Evolutionary conservation across 495 filamentous ascomycete species (phyloP), one percentile per base, ranked within the genome.

Genomic region (Lentithecium fluviatile): DNA sequence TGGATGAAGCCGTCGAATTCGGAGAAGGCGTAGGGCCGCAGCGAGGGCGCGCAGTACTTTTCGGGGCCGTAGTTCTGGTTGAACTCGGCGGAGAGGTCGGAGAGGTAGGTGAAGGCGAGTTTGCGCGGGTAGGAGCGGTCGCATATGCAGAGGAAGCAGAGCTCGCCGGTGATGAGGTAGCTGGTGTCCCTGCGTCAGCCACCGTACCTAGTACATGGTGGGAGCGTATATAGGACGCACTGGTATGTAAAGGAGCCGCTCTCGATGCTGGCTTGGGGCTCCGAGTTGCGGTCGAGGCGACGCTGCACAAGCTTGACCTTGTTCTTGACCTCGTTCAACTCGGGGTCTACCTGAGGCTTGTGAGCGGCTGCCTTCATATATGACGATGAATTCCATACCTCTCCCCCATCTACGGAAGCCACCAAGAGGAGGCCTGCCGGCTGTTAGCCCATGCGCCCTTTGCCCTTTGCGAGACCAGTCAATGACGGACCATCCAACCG

Each of bases 1-100:
- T 86, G 81, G 74, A 99, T 96, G 77, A 96, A 99, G 55, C 89
- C 96, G 73, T 99, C 94, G 75, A 99, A 99, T 68, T 95, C 89
- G 73, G 96, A 89, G 71, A 95, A 97, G 53, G 91, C 91, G 77
- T 96, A 99, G 6, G 94, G 94, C 15, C 93, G 88, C 46, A 92
- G 83, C 24, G 77, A 79, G 0, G 90, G 83, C 11, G 82, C 82
- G 70, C 87, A 82, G 66, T 94, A 85, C 75, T 94, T 88, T 23
- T 79, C 70, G 23, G 81, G 58, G 32, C 83, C 79, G 79, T 99
- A 94, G 43, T 87, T 90, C 54, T 85, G 94, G 62, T 85, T 84
- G 81, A 99, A 99, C 77, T 99, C 94, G 68, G 83, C 82, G 46
- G 52, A 82, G 50, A 97, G 82, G 78, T 99, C 94, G 51, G 87